Percentiles rank a stretch among this genome's conserved stretches.
Conservation (phyloP, 148 eudicot species). For the Chenopodium berlandieri region DNA sequence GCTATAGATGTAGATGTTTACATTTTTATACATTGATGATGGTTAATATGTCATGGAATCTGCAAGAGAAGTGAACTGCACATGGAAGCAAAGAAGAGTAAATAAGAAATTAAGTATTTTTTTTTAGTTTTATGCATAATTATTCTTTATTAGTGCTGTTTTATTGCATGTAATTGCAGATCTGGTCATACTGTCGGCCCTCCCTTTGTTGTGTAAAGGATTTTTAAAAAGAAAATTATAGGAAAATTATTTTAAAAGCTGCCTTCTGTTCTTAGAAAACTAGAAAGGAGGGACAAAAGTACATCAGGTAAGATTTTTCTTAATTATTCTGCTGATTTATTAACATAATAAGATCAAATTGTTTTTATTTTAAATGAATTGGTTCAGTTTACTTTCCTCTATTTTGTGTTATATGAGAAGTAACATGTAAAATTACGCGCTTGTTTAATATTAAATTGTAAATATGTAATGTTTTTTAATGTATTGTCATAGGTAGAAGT, state of each 20-base stretch:
- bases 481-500: no score
- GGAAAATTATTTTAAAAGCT: not conserved
- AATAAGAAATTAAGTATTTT: not conserved
- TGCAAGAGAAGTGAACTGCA: slow-evolving; percentile 38
- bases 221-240: slow-evolving; percentile 2
- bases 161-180: slow-evolving; percentile 24
- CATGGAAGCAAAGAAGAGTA: slow-evolving; percentile 34
- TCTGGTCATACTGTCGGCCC: slow-evolving; percentile 45
- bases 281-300: slow-evolving; percentile 4
- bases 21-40: slow-evolving; percentile 11
- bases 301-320: not conserved
- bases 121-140: not conserved
- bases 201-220: slow-evolving; percentile 29
- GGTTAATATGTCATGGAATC: slow-evolving; percentile 32
- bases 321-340: not conserved
- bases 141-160: slow-evolving; percentile 7
- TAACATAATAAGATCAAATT: not conserved
- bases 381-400: not conserved
- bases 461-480: no score
- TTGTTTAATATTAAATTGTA: no score
- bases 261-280: not conserved
- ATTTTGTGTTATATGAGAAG: not conserved
- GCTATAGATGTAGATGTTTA: not conserved
- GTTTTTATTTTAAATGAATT: no score
- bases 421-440: no score